These are phyloP conservation scores for Spergularia marina DNA, from an alignment of 148 eudicot species.

Conservation along the genomic window DNA sequence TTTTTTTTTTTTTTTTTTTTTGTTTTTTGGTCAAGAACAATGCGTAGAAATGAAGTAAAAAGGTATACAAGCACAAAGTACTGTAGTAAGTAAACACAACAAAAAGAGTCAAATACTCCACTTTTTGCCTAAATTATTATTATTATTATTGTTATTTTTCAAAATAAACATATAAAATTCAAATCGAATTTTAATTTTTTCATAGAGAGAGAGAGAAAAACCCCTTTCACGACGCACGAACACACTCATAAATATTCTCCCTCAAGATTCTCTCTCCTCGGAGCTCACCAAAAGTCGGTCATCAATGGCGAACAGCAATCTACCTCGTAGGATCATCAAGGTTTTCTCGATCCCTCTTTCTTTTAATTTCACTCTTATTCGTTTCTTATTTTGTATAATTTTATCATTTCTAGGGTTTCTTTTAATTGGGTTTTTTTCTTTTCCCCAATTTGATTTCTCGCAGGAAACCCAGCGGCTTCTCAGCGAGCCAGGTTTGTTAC, in stretches of 20 bases:
- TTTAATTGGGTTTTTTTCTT: background rate
- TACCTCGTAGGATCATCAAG: slow-evolving; percentile 43
- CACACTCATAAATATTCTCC: background rate
- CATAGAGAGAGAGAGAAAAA: background rate
- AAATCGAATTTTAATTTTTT: background rate
- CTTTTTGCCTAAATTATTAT: background rate
- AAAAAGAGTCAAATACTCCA: slow-evolving; percentile 2
- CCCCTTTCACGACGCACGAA: background rate
- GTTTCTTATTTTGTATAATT: background rate
- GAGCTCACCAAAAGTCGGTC: background rate
- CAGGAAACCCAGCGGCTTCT: slow-evolving; percentile 98
- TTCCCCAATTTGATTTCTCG: background rate
- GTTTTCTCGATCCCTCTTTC: slow-evolving; percentile 1
- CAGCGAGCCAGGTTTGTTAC: slow-evolving; percentile 72
- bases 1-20: too few relatives aligned
- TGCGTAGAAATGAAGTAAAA: slow-evolving; percentile 24
- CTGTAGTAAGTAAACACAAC: too few relatives aligned
- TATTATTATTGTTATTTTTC: background rate
- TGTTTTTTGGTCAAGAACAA: background rate
- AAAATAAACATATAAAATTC: background rate
- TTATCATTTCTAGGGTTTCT: slow-evolving; percentile 27
- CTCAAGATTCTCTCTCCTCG: slow-evolving; percentile 22
- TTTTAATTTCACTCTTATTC: background rate
- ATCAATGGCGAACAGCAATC: slow-evolving; percentile 38
- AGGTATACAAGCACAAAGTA: too few relatives aligned